A percentile compares a stretch with the other conserved stretches of the same genome.
Evolutionary conservation across 148 eudicot genomes (phyloP).

Genomic region (Fagopyrum esculentum): DNA sequence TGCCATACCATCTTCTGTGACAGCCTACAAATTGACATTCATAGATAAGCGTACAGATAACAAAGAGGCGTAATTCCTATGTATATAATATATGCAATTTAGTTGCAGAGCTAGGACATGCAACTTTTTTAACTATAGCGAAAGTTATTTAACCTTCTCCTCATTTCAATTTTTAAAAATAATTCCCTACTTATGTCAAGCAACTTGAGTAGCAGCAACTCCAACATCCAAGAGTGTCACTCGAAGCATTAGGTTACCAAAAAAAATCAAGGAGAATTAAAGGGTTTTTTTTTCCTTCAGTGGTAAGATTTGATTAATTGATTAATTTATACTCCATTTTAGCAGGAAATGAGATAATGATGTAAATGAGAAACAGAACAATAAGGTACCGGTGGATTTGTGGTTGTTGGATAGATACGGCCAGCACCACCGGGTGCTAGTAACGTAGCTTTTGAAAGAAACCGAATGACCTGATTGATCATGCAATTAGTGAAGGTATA

Average conservation of each 20-base stretch:
- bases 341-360: background rate
- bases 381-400: conserved; percentile 75
- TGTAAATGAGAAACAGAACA: background rate
- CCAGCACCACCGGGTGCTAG: conserved; percentile 99
- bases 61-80: background rate
- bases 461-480: conserved; percentile 62
- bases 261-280: too few species aligned
- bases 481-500: background rate
- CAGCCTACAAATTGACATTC: conserved; percentile 42
- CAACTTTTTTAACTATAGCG: background rate
- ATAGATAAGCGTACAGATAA: background rate
- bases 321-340: background rate
- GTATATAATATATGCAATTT: background rate
- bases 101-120: background rate
- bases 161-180: background rate
- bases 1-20: conserved; percentile 98
- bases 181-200: background rate
- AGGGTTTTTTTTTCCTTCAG: too few species aligned
- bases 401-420: conserved; percentile 88
- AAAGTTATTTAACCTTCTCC: background rate
- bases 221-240: too few species aligned
- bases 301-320: too few species aligned
- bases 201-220: too few species aligned
- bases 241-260: too few species aligned
- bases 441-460: conserved; percentile 81